Percentiles rank a stretch among this genome's conserved stretches.
These are phyloP conservation scores for Penicillium sp. DNA, from an alignment of 2,329 filamentous ascomycete species.

Conservation along the genomic window DNA sequence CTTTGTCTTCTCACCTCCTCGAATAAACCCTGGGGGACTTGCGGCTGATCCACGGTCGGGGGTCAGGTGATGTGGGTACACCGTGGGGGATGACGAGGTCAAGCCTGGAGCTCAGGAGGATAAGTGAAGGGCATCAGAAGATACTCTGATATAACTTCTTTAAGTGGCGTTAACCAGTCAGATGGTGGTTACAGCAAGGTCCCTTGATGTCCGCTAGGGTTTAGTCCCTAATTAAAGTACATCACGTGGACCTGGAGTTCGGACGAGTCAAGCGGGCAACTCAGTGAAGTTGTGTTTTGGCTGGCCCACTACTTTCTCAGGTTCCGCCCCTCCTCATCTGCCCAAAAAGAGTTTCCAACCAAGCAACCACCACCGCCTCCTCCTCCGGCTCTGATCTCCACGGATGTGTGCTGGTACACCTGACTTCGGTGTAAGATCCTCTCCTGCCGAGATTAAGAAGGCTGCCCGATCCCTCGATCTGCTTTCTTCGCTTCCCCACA, in stretches of 20 bases:
- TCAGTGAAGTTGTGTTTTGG: constrained; percentile 27
- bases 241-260: constrained; percentile 32
- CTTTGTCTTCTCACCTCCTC: not conserved
- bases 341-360: constrained; percentile 18
- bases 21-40: constrained; percentile 21
- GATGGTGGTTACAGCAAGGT: constrained; percentile 2
- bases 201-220: not conserved
- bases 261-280: constrained; percentile 9
- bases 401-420: constrained; percentile 4
- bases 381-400: constrained; percentile 9
- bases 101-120: constrained; percentile 4
- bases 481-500: constrained; percentile 7
- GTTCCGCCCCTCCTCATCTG: constrained; percentile 25
- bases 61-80: constrained; percentile 29
- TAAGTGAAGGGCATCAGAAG: not conserved
- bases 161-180: not conserved
- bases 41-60: constrained; percentile 28
- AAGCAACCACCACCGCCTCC: not conserved
- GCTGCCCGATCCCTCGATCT: not conserved
- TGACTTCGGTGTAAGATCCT: constrained; percentile 10
- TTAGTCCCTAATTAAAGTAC: constrained; percentile 22
- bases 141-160: not conserved
- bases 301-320: constrained; percentile 30
- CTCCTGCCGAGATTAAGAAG: not conserved
- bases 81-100: constrained; percentile 16